phyloP scores from a whole-genome alignment of 176 grass and related monocot genomes.

The Tuctoria greenei region DNA sequence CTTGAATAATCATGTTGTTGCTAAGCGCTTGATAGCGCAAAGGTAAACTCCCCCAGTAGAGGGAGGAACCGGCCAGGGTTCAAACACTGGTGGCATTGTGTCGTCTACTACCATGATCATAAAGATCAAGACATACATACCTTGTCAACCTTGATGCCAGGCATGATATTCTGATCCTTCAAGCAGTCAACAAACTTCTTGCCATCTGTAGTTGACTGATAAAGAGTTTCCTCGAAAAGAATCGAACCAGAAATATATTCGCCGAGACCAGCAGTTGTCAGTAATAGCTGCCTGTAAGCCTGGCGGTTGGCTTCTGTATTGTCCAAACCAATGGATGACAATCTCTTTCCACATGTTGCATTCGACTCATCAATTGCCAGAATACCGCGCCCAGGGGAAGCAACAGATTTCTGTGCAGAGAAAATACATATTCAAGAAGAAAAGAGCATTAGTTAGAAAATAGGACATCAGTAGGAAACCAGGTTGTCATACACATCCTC shows the following conservation, averaged over 20 bases:
- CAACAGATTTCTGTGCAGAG: slow-evolving; percentile 77
- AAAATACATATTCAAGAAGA: background rate
- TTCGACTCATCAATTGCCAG: slow-evolving; percentile 96
- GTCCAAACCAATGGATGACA: slow-evolving; percentile 86
- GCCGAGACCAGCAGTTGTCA: slow-evolving; percentile 83
- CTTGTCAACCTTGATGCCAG: slow-evolving; percentile 98
- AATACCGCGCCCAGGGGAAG: slow-evolving; percentile 86
- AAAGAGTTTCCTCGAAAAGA: slow-evolving; percentile 95
- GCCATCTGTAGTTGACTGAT: slow-evolving; percentile 88
- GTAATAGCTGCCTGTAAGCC: slow-evolving; percentile 87
- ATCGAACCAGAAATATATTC: slow-evolving; percentile 96
- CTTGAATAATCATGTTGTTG: background rate
- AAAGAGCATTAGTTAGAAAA: no score
- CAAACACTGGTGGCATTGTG: background rate
- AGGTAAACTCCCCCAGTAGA: no score
- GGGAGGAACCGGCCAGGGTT: no score
- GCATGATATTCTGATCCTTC: slow-evolving; percentile 83
- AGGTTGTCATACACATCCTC: background rate
- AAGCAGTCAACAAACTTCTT: slow-evolving; percentile 94
- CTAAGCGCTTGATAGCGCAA: no score
- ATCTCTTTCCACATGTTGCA: slow-evolving; percentile 93
- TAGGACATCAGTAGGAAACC: background rate
- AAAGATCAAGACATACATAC: slow-evolving; percentile 42
- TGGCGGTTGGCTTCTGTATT: slow-evolving; percentile 90
- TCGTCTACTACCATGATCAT: background rate